Base-by-base conservation (phyloP, 2,329 filamentous ascomycete species). In the Pseudogymnoascus pannorum region DNA sequence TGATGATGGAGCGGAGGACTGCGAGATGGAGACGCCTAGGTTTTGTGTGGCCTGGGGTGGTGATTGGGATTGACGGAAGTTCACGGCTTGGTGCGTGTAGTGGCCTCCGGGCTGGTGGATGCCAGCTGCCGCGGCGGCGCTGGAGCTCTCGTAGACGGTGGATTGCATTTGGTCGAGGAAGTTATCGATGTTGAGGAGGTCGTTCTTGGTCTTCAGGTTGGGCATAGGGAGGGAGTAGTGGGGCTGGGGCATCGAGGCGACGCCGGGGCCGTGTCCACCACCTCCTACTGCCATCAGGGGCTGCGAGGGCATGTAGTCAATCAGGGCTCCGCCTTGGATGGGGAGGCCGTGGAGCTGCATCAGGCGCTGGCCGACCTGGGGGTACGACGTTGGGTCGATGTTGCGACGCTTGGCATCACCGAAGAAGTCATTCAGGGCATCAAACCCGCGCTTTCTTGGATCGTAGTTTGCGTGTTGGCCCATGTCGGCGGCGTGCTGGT, bases 101-200 rank as follows among this genome's bases (percentile, higher is more conserved):
- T 91, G 87, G 14, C 83, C 77, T 63, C 86, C 87, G 58, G 89
- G 85, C 65, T 92, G 85, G 68, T 89, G 88, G 62, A 95, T 84
- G 62, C 90, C 89, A 44, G 88, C 87, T 11, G 86, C 85, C 2
- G 91, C 90, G 31, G 91, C 87, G 58, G 92, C 87, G 68, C 87
- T 90, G 61, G 92, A 87, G 73, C 88, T 96, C 77, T 97, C 94
- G 72, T 97, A 97, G 57, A 97, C 91, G 51, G 93, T 97, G 66
- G 88, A 87, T 76, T 97, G 92, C 81, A 97, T 93, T 76, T 97
- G 91, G 76, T 96, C 92, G 61, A 99, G 84, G 74, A 97, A 90
- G 71, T 92, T 89, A 74, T 97, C 94, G 70, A 97, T 92, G 73
- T 96, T 92, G 73, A 96, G 79, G 44, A 99, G 81, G 73, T 99